Evolutionary conservation across 164 flowering plant genomes (phyloP).

Genomic region (Buxus sempervirens): DNA sequence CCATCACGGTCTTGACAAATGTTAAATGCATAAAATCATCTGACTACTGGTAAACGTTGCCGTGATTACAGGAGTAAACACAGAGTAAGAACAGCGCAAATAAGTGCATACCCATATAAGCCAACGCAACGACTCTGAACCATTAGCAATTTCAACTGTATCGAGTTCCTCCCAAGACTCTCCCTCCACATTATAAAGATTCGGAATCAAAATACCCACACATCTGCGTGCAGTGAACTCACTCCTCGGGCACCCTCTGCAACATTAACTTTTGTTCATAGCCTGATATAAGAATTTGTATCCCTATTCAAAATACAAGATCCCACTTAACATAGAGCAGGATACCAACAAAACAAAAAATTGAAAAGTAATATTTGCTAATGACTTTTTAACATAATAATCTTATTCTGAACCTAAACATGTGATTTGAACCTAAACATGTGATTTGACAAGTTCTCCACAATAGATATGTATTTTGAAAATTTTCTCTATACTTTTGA

Average conservation of each 20-base stretch:
- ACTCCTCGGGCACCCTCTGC: constrained; percentile 89
- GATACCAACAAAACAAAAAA: background rate
- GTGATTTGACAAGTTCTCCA: too few relatives aligned
- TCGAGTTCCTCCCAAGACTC: constrained; percentile 96
- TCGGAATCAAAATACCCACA: constrained; percentile 64
- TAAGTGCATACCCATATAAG: constrained; percentile 78
- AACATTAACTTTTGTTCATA: constrained; percentile 57
- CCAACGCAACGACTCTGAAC: constrained; percentile 80
- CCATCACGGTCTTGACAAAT: too few relatives aligned
- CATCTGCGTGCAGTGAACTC: constrained; percentile 61
- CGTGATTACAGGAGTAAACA: too few relatives aligned
- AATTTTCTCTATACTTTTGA: too few relatives aligned
- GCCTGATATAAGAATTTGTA: constrained; percentile 39
- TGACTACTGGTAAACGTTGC: too few relatives aligned
- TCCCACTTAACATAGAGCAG: constrained; percentile 3
- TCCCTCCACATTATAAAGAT: constrained; percentile 52
- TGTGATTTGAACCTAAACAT: too few relatives aligned
- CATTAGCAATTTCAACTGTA: constrained; percentile 43
- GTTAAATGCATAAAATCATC: too few relatives aligned
- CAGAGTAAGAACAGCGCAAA: too few relatives aligned
- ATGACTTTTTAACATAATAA: too few relatives aligned
- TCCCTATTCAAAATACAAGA: constrained; percentile 34
- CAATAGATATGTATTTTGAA: too few relatives aligned
- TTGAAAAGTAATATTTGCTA: background rate
- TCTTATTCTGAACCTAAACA: too few relatives aligned